Evolutionary conservation across 2,329 filamentous ascomycete genomes (phyloP), one percentile per base, ranked within the genome.

Genomic region (Arthroderma sp.): DNA sequence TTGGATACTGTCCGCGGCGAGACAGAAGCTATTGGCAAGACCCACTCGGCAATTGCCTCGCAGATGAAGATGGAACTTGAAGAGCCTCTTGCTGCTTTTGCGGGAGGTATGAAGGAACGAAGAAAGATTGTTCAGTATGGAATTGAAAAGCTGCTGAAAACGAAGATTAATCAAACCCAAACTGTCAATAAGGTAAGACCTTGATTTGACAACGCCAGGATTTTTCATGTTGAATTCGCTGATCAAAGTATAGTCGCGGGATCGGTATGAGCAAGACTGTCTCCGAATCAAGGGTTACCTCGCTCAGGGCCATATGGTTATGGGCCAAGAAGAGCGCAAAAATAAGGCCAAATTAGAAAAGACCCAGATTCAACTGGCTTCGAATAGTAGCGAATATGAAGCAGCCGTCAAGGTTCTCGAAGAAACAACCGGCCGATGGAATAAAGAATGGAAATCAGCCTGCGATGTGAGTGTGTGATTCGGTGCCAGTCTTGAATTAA

Each of bases 311-410:
- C 93, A 98, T 62, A 98, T 98, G 91, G 91, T 98, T 47, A 98
- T 98, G 91, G 91, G 91, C 9, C 91, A 98, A 56, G 91, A 98
- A 62, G 91, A 98, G 69, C 80, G 91, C 29, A 95, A 94, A 68
- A 98, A 98, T 65, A 98, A 98, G 68, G 88, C 89, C 22, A 96
- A 94, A 66, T 75, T 98, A 37, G 91, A 98, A 64, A 98, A 98
- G 74, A 96, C 91, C 1, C 91, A 98, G 62, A 91, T 95, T 55
- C 93, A 88, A 57, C 75, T 98, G 47, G 88, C 88, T 0, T 80
- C 81, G 5, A 88, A 88, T 49, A 96, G 93, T 65, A 81, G 79
- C 38, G 91, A 96, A 56, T 98, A 98, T 60, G 89, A 98, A 63
- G 78, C 78, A 42, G 87, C 91, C 0, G 83, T 98, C 48, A 96